Base-by-base conservation (phyloP, 176 grass and related monocot species). In the Juncus inflexus region DNA sequence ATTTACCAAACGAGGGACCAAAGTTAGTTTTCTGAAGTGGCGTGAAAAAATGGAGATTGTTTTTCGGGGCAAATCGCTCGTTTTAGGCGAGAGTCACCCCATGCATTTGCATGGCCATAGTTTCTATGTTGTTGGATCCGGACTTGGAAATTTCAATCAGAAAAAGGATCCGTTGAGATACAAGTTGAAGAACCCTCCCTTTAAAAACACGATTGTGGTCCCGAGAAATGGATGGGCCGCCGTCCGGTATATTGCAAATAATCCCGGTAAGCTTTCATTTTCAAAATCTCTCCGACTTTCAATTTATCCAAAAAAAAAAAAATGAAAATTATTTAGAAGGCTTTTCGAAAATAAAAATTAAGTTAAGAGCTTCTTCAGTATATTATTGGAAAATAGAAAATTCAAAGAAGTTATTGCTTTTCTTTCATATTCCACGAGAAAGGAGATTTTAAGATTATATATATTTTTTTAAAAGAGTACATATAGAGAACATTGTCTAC, bases 31-130 rank as follows among this genome's bases (percentile, higher is more conserved):
- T 64, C 37, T 95, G 7, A 52, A n/a, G 15, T 90, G 82, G 76
- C 79, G 84, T 55, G 69, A 81, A 47, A 81, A 74, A 70, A 81
- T 90, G 75, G 86, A 95, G 86, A 37, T 95, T 54, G 86, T 95
- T 77, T 77, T 87, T 13, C 81, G 85, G 86, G 76, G 84, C 67
- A 88, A 83, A 35, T 12, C 47, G 11, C 69, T 76, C 9, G 11
- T 78, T 2, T 80, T 74, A 15, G 58, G 70, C 38, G 91, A 95
- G 78, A 90, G 74, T 77, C 91, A 95, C 73, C 90, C 86, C 1
- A 83, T 95, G 60, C 91, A 95, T 76, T 65, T 90, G 60, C 91
- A 95, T 35, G 83, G 86, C 8, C 90, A 73, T 82, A 90, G 84
- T 69, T 95, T 95, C 91, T 95, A 84, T 49, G 87, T 90, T 45